Evolutionary conservation across 73 alveolate species (phyloP).

Genomic region (Durusdinium trenchii): DNA sequence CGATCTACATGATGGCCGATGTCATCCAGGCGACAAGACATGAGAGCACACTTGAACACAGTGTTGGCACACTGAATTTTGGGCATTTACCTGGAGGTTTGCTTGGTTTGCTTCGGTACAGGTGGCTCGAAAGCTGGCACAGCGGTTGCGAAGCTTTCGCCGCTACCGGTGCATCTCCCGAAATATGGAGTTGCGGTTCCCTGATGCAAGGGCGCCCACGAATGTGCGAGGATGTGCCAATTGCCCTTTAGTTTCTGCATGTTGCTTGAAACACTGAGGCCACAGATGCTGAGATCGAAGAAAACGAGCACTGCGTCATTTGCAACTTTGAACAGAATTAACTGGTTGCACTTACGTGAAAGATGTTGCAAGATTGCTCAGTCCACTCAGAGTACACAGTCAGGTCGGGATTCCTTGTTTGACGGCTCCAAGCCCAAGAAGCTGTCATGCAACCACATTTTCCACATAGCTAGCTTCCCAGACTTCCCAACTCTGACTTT

Average conservation of each 20-base stretch:
- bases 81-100: neutral
- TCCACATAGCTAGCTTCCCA: conserved; percentile 67
- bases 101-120: neutral
- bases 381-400: neutral
- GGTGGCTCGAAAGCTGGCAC: conserved; percentile 91
- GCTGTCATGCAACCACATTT: conserved; percentile 81
- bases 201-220: conserved; percentile 31
- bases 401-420: conserved; percentile 82
- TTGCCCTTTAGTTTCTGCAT: neutral
- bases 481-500: neutral
- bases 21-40: neutral
- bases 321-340: neutral
- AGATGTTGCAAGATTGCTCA: neutral
- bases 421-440: conserved; percentile 95
- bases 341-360: neutral
- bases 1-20: conserved; percentile 94
- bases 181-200: conserved; percentile 79
- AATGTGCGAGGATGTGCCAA: neutral
- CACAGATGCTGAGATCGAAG: conserved; percentile 75
- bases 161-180: conserved; percentile 58
- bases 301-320: conserved; percentile 78
- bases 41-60: too few relatives aligned
- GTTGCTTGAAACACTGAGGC: conserved; percentile 16
- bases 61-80: too few relatives aligned
- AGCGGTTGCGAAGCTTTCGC: conserved; percentile 73